A percentile compares a stretch with the other conserved stretches of the same genome.
Conservation (phyloP, 352 stramenopile genomes). For the Pythium dissimile region DNA sequence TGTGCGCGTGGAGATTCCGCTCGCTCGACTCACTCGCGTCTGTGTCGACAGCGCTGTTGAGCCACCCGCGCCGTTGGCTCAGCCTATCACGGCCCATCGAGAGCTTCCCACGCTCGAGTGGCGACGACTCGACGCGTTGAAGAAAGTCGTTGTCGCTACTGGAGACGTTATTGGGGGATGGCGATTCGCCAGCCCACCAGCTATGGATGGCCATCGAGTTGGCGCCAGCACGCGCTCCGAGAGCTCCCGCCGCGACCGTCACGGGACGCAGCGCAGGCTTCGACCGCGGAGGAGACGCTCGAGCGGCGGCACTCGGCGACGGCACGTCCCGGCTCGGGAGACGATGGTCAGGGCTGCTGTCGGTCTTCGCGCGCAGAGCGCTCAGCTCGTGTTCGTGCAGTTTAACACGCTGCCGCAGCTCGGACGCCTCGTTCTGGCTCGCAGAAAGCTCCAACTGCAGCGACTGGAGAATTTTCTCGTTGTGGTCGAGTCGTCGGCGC, state of each 20-base stretch:
- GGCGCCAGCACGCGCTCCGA: neutral
- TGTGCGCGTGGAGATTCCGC: too few relatives aligned
- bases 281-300: constrained; percentile 15
- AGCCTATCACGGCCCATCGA: too few relatives aligned
- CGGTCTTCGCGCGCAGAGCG: neutral
- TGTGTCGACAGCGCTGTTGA: too few relatives aligned
- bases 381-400: neutral
- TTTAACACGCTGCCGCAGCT: neutral
- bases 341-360: too few relatives aligned
- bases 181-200: constrained; percentile 44
- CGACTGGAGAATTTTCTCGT: neutral
- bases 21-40: too few relatives aligned
- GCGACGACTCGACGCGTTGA: too few relatives aligned
- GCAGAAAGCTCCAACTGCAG: constrained; percentile 29
- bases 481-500: constrained; percentile 28
- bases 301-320: too few relatives aligned
- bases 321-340: too few relatives aligned
- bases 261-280: constrained; percentile 12
- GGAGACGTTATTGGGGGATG: neutral
- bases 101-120: too few relatives aligned
- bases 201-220: constrained; percentile 39
- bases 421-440: constrained; percentile 12
- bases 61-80: too few relatives aligned
- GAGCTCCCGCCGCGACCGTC: constrained; percentile 23
- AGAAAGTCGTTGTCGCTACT: too few relatives aligned